A percentile compares a stretch with the other conserved stretches of the same genome.
phyloP scores from a whole-genome alignment of 2,329 filamentous ascomycete genomes.

The Thielaviopsis cerberus region DNA sequence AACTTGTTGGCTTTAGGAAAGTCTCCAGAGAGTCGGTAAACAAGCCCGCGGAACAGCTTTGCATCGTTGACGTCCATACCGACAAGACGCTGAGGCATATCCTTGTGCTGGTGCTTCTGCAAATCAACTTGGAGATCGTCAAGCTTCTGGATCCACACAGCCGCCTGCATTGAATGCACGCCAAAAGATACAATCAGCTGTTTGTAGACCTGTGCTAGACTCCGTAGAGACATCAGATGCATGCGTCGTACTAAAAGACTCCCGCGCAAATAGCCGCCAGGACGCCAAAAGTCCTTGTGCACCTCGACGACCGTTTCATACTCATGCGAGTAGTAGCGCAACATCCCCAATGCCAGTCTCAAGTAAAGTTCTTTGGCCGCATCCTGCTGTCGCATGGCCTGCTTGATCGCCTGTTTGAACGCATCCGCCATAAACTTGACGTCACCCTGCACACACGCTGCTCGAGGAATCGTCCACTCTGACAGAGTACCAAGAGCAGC shows the following conservation, averaged over 20 bases:
- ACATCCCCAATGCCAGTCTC: constrained; percentile 20
- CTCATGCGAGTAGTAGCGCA: constrained; percentile 20
- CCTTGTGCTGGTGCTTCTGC: constrained; percentile 20
- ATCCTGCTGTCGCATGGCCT: constrained; percentile 20
- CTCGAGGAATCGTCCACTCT: constrained; percentile 24
- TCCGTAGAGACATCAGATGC: constrained; percentile 24
- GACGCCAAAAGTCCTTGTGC: constrained; percentile 21
- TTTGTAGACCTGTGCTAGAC: constrained; percentile 22
- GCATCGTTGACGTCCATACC: constrained; percentile 26
- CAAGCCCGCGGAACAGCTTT: constrained; percentile 22
- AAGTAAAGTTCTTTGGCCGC: constrained; percentile 22
- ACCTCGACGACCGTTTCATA: constrained; percentile 20
- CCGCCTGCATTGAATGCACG: constrained; percentile 15
- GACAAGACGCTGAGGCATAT: constrained; percentile 23
- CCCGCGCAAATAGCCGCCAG: constrained; percentile 23
- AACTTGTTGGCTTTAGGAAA: constrained; percentile 16
- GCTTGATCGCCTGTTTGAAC: constrained; percentile 18
- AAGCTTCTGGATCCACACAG: constrained; percentile 20
- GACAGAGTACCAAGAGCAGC: constrained; percentile 18
- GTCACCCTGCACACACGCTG: constrained; percentile 20
- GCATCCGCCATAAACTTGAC: constrained; percentile 17
- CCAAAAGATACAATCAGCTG: constrained; percentile 17
- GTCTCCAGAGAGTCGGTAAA: constrained; percentile 20
- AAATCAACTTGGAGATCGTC: constrained; percentile 22
- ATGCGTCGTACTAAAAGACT: constrained; percentile 23